Evolutionary conservation across 441 rosid genomes (phyloP).

Genomic region (Syzygium syzygioides): DNA sequence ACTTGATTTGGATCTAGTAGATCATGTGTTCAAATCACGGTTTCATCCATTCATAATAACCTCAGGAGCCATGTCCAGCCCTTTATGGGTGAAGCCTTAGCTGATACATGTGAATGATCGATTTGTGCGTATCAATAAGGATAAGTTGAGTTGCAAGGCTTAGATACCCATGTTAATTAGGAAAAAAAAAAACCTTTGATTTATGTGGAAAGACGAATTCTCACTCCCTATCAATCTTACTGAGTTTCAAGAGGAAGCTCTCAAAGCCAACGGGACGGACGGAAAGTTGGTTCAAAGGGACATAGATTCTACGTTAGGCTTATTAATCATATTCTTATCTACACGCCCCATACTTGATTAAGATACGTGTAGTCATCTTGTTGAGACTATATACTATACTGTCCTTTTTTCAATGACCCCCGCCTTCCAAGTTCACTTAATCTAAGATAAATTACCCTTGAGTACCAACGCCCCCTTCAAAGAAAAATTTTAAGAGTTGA

Average conservation of each 20-base stretch:
- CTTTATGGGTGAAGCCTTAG: neutral
- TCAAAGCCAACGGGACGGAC: neutral
- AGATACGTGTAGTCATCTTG: neutral
- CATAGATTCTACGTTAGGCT: neutral
- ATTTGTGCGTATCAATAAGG: fast-evolving
- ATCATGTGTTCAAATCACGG: neutral
- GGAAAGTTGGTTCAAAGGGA: neutral
- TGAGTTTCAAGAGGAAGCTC: neutral
- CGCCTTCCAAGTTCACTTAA: neutral
- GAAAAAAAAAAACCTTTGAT: neutral
- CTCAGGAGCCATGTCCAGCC: fast-evolving
- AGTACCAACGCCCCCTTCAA: neutral
- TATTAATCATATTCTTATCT: neutral
- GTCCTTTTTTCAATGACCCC: neutral
- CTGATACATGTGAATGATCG: neutral
- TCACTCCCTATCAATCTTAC: neutral
- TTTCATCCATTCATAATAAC: neutral
- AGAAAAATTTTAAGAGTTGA: neutral
- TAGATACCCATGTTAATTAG: neutral
- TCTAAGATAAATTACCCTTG: neutral
- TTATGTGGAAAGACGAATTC: neutral
- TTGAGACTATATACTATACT: neutral
- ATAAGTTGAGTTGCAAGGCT: neutral
- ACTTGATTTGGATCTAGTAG: neutral
- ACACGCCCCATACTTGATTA: neutral